Evolutionary conservation across 192 early-diverging fungal species (phyloP).

Genomic region (Linnemannia schmuckeri): DNA sequence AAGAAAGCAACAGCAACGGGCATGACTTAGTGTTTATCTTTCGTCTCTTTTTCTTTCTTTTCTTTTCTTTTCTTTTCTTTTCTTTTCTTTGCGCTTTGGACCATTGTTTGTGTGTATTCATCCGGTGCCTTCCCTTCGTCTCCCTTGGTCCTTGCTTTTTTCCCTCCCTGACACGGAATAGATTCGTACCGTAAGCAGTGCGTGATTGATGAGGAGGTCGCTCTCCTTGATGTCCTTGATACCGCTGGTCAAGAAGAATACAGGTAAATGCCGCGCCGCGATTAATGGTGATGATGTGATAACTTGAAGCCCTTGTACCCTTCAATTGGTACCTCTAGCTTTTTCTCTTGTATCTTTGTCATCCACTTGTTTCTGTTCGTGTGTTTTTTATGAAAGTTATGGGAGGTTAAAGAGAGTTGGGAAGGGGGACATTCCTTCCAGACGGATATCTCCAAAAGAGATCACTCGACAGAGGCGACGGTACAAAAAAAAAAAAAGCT

Average conservation of each 20-base stretch:
- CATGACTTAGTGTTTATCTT: not conserved
- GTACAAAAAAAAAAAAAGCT: not conserved
- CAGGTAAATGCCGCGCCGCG: conserved; percentile 62
- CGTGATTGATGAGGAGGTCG: conserved; percentile 89
- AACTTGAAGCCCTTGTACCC: conserved; percentile 1
- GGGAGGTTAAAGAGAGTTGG: not conserved
- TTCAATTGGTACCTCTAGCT: not conserved
- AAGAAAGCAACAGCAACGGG: not conserved
- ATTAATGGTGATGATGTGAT: not conserved
- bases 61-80: not conserved
- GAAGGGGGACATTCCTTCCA: not conserved
- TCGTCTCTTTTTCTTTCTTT: not conserved
- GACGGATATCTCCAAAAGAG: not conserved
- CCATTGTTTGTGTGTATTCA: conserved; percentile 5
- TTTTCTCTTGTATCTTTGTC: not conserved
- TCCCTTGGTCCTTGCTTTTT: not conserved
- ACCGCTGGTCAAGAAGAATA: conserved; percentile 98
- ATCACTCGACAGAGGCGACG: not conserved
- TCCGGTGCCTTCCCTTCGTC: not conserved
- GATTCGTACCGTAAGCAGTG: conserved; percentile 99
- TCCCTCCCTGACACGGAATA: conserved; percentile 18
- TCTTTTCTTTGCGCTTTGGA: not conserved
- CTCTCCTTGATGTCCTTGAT: conserved; percentile 93
- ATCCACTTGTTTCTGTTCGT: not conserved
- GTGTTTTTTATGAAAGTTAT: not conserved